Conservation (phyloP, 1,139 yeast species). For the Blastobotrys malaysiensis region DNA sequence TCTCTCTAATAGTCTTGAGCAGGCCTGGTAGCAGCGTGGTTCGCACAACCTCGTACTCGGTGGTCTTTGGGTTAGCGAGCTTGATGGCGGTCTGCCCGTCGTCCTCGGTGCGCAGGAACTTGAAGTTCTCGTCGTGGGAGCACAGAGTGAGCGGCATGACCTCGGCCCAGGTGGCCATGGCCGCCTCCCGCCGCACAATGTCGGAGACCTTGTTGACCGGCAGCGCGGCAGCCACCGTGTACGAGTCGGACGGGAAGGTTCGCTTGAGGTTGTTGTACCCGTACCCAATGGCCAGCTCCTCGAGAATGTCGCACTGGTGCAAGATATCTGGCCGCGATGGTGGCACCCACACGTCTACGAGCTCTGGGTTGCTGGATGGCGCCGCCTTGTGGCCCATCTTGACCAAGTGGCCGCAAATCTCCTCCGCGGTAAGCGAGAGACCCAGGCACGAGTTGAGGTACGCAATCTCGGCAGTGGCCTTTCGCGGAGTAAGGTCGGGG, state of each 20-base stretch:
- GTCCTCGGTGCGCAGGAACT: conserved; percentile 69
- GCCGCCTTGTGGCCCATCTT: conserved; percentile 78
- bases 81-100: conserved; percentile 76
- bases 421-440: conserved; percentile 59
- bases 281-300: conserved; percentile 94
- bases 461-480: conserved; percentile 66
- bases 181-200: conserved; percentile 81
- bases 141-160: conserved; percentile 93
- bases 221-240: conserved; percentile 79
- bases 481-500: conserved; percentile 68
- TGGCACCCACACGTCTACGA: conserved; percentile 72
- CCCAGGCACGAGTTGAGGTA: conserved; percentile 94
- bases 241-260: conserved; percentile 74
- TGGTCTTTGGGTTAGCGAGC: conserved; percentile 92
- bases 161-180: conserved; percentile 95
- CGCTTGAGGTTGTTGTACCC: conserved; percentile 86
- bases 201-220: conserved; percentile 90
- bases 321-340: conserved; percentile 92
- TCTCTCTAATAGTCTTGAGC: conserved; percentile 91
- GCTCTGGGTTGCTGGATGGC: conserved; percentile 47
- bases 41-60: conserved; percentile 96
- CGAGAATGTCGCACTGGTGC: conserved; percentile 98
- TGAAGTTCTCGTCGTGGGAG: conserved; percentile 95
- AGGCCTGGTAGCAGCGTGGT: conserved; percentile 92
- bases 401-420: conserved; percentile 60